phyloP scores from a whole-genome alignment of 805 yeast genomes.

The Cyberlindnera japonica region DNA sequence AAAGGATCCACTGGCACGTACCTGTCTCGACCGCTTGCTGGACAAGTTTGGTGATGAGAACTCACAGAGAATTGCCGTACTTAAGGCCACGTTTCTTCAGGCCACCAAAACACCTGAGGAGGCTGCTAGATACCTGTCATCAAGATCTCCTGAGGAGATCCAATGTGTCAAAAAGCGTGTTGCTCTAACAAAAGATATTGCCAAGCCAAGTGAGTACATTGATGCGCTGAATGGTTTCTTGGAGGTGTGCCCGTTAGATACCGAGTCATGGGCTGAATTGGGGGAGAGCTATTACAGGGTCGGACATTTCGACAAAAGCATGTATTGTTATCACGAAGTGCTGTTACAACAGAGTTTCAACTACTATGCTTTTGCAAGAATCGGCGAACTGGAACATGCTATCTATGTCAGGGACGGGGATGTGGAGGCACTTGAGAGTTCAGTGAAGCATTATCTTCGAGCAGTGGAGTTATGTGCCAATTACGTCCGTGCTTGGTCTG shows the following conservation, averaged over 20 bases:
- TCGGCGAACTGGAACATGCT: slow-evolving; percentile 50
- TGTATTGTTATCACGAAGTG: slow-evolving; percentile 67
- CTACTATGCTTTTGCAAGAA: slow-evolving; percentile 57
- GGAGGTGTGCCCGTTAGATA: slow-evolving; percentile 69
- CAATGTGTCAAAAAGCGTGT: slow-evolving; percentile 25
- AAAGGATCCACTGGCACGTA: slow-evolving; percentile 69
- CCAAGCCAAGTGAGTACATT: slow-evolving; percentile 39
- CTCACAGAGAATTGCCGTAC: slow-evolving; percentile 52
- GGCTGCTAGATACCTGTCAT: slow-evolving; percentile 36
- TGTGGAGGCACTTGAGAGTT: slow-evolving; percentile 10
- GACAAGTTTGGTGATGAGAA: slow-evolving; percentile 62
- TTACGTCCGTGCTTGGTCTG: slow-evolving; percentile 72
- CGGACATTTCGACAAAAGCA: slow-evolving; percentile 66
- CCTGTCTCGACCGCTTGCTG: slow-evolving; percentile 54
- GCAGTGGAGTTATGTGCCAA: slow-evolving; percentile 73
- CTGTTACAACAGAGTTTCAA: slow-evolving; percentile 66
- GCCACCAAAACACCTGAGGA: slow-evolving; percentile 41
- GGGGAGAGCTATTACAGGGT: slow-evolving; percentile 55
- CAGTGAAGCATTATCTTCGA: slow-evolving; percentile 53
- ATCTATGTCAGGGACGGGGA: slow-evolving; percentile 10
- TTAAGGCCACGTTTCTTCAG: slow-evolving; percentile 55
- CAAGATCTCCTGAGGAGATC: slow-evolving; percentile 25
- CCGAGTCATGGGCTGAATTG: slow-evolving; percentile 74
- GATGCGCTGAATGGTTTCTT: slow-evolving; percentile 50
- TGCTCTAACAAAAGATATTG: slow-evolving; percentile 14